Conservation (phyloP, 371 early-diverging fungal genomes). For the Quaeritorhiza haematococci region DNA sequence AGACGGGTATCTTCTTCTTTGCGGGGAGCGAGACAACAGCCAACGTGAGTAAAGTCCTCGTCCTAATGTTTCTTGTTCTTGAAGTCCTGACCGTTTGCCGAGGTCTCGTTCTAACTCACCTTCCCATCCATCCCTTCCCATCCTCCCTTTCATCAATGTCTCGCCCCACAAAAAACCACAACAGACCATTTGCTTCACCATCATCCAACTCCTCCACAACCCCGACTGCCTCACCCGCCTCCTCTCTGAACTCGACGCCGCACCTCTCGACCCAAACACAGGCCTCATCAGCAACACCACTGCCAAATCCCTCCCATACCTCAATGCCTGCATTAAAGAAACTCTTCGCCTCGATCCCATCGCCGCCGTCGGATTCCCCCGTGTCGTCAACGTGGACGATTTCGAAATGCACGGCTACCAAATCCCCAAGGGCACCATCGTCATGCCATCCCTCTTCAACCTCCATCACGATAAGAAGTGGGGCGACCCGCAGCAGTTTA, state of each 20-base stretch:
- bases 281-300: background rate
- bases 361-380: background rate
- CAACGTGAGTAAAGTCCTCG: no score
- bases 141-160: no score
- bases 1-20: background rate
- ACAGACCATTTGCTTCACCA: background rate
- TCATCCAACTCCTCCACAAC: background rate
- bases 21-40: no score
- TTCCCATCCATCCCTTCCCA: background rate
- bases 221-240: slow-evolving; percentile 8
- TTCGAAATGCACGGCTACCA: slow-evolving; percentile 14
- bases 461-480: slow-evolving; percentile 20
- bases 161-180: background rate
- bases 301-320: background rate
- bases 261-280: slow-evolving; percentile 16
- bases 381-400: slow-evolving; percentile 1
- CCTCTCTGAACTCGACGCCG: slow-evolving; percentile 24
- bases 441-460: slow-evolving; percentile 13
- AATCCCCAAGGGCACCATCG: slow-evolving; percentile 21
- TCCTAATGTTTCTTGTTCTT: no score
- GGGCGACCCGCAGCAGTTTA: slow-evolving; percentile 18
- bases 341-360: background rate
- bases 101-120: background rate
- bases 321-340: slow-evolving; percentile 7
- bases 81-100: no score